Conservation (phyloP, 495 filamentous ascomycete species). For the Staphylotrichum tortipilum region DNA sequence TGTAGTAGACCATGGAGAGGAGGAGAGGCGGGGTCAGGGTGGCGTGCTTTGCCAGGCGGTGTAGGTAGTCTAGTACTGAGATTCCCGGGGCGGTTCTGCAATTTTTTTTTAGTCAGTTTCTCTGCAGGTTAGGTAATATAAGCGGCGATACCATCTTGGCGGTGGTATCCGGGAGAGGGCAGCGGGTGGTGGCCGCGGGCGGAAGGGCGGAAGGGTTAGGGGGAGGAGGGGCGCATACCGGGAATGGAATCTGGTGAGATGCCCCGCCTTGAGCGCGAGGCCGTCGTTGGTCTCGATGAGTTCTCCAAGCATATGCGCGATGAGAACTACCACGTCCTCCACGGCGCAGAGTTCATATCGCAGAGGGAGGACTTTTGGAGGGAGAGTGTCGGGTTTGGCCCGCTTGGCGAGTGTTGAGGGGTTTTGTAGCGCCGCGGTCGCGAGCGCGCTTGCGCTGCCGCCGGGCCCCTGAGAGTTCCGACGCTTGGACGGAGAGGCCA, state of each 20-base stretch:
- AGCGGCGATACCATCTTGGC: no score
- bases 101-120: slow-evolving; percentile 14
- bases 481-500: slow-evolving; percentile 37
- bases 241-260: slow-evolving; percentile 90
- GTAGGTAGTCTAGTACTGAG: slow-evolving; percentile 84
- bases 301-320: slow-evolving; percentile 92
- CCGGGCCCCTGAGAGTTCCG: slow-evolving; percentile 44
- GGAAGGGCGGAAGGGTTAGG: no score
- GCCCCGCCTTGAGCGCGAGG: slow-evolving; percentile 72
- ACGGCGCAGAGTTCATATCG: slow-evolving; percentile 71
- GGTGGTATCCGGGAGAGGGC: no score
- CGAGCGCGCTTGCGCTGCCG: slow-evolving; percentile 24
- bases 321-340: slow-evolving; percentile 78
- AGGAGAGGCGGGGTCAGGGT: slow-evolving; percentile 87
- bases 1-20: slow-evolving; percentile 99
- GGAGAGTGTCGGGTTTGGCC: slow-evolving; percentile 31
- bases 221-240: slow-evolving; percentile 42
- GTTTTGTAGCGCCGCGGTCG: slow-evolving; percentile 17
- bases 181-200: no score
- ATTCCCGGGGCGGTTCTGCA: slow-evolving; percentile 81
- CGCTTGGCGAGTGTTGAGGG: slow-evolving; percentile 43
- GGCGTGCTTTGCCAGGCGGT: slow-evolving; percentile 86
- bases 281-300: slow-evolving; percentile 86
- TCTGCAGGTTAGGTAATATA: not conserved
- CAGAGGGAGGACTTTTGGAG: slow-evolving; percentile 61